Percentiles rank a stretch among this genome's conserved stretches.
phyloP scores from a whole-genome alignment of 2,329 filamentous ascomycete species.

The Hypoxylon sp. region DNA sequence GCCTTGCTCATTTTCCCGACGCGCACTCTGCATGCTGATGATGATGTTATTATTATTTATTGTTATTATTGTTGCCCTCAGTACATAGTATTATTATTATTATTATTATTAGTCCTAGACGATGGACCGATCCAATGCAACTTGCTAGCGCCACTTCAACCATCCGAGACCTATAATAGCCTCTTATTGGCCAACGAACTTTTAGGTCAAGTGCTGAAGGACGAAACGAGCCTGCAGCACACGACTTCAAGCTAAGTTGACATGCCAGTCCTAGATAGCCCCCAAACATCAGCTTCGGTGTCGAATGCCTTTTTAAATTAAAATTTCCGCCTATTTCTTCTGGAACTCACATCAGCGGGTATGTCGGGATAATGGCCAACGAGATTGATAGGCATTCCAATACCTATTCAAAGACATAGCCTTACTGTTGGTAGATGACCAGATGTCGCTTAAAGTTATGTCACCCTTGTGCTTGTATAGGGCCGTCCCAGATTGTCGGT shows the following conservation, averaged over 20 bases:
- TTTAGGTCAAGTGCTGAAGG: slow-evolving; percentile 33
- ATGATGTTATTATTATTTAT: slow-evolving; percentile 30
- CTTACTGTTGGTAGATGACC: slow-evolving; percentile 21
- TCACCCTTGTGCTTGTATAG: slow-evolving; percentile 30
- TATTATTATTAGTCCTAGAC: slow-evolving; percentile 31
- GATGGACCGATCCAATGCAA: slow-evolving; percentile 39
- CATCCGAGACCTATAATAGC: slow-evolving; percentile 43
- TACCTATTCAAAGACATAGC: slow-evolving; percentile 21
- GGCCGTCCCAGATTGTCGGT: slow-evolving; percentile 39
- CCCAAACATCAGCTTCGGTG: slow-evolving; percentile 18
- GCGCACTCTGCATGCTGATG: slow-evolving; percentile 37
- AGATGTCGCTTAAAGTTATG: slow-evolving; percentile 24
- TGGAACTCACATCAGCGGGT: slow-evolving; percentile 22
- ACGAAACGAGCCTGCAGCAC: slow-evolving; percentile 45
- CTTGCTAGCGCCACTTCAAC: slow-evolving; percentile 47
- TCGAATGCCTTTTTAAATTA: slow-evolving; percentile 23
- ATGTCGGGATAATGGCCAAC: slow-evolving; percentile 18
- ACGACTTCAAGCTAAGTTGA: slow-evolving; percentile 33
- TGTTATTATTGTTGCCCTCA: slow-evolving; percentile 33
- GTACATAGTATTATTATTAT: neutral
- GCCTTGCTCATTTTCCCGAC: slow-evolving; percentile 31
- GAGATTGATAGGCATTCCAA: slow-evolving; percentile 17
- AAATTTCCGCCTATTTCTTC: slow-evolving; percentile 2
- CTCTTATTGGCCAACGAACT: slow-evolving; percentile 39
- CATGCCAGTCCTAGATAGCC: slow-evolving; percentile 33